Conservation (phyloP, 805 yeast genomes). For the Hanseniaspora hatyaiensis region DNA sequence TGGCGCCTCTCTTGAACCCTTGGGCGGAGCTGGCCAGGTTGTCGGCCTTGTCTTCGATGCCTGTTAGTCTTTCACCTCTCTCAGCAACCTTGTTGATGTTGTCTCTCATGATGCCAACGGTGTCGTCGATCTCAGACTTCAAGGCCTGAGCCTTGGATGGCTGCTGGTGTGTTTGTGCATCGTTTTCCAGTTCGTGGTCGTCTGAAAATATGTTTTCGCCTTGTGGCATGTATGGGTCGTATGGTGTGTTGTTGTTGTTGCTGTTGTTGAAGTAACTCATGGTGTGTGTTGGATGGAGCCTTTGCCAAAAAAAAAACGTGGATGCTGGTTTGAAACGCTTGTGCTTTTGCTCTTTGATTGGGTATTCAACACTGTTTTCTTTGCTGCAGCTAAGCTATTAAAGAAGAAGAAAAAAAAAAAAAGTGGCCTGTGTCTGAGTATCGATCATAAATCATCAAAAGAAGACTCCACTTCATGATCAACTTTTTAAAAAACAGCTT, state of each 20-base stretch:
- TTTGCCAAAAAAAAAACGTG: no score
- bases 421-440: no score
- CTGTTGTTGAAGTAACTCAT: constrained; percentile 11
- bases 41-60: constrained; percentile 86
- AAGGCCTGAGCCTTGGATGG: constrained; percentile 62
- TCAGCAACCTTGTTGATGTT: constrained; percentile 92
- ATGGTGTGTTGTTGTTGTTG: constrained; percentile 64
- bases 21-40: constrained; percentile 85
- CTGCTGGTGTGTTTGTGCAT: constrained; percentile 19
- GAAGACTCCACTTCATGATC: no score
- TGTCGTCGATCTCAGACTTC: constrained; percentile 84
- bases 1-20: constrained; percentile 92
- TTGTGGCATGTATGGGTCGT: constrained; percentile 74
- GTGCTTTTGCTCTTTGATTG: no score
- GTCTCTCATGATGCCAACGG: constrained; percentile 95
- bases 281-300: background rate
- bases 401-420: no score
- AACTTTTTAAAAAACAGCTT: no score
- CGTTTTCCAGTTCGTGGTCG: constrained; percentile 10
- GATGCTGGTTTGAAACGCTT: no score
- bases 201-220: constrained; percentile 30
- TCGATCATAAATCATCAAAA: no score
- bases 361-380: no score
- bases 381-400: no score
- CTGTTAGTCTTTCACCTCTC: constrained; percentile 82